Evolutionary conservation across 352 stramenopile species (phyloP), one percentile per base, ranked within the genome.

Genomic region (Poterioochromonas sp.): DNA sequence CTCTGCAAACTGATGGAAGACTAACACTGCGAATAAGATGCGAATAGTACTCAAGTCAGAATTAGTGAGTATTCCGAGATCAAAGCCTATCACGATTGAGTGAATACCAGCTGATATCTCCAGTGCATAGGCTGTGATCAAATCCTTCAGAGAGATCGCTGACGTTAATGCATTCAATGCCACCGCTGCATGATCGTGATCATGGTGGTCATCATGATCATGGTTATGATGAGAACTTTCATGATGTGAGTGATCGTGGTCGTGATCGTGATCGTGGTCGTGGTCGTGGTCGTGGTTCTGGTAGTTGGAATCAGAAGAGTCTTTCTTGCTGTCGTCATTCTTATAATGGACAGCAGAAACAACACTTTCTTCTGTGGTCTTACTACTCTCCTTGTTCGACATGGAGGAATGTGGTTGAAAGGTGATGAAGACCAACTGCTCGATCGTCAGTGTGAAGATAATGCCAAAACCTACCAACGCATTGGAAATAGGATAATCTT

Each of bases 1-100:
- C 32, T 71, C 62, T 26, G 41, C 32, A 29, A 41, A 71, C 32
- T 71, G 62, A 71, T 71, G 62, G 32, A 71, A 71, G 18, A 15
- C 11, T 8, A 71, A 8, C 3, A 29, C 62, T 26, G 41, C 41
- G 5, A 44, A 29, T 5, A 71, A 29, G 11, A 29, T 29, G 26
- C 2, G 2, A 29, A 71, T 8, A 44, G 62, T 71, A 35, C 5
- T 32, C 26, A 39, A 32, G 12, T 65, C n/a, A 5, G 34, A 8
- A 71, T 3, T 47, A 12, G 2, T n/a, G 26, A 8, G 15, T 22
- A 71, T 5, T 43, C 62, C 62, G 5, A 44, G 8, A 71, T 71
- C 39, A 29, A 71, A 12, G 12, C 62, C 62, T 12, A 71, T 41
- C 5, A 71, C 41, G 8, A 71, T 40, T 8, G 34, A 47, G 32